Evolutionary conservation across 306 rosid species (phyloP), one percentile per base, ranked within the genome.

Genomic region (Fragaria nilgerrensis): DNA sequence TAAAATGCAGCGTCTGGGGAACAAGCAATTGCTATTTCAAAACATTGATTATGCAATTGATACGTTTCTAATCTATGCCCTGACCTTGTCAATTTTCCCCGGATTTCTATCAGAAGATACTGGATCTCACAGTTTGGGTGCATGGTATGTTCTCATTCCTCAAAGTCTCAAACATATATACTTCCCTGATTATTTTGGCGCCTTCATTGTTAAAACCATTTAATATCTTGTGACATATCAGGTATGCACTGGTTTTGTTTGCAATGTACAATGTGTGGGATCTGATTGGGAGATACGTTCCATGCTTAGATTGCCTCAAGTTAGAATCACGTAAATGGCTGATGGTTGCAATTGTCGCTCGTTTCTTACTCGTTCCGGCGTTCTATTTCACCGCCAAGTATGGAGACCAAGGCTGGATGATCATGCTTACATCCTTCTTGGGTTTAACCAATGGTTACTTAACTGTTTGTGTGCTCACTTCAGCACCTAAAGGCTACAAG

Each of bases 101-200:
- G 98, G 98, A 76, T 94, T 94, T 90, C 78, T 92, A 80, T 90
- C 93, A 41, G 98, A 94, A 81, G 98, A 94, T 74, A 94, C 97
- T 5, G 96, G 97, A 74, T 58, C 82, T 49, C 96, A 94, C 81
- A 81, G 92, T 74, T 78, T 92, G 77, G 97, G 98, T 27, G 36
- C 87, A 14, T 94, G 98, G 98, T 92, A 85, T 58, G 86, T 45
- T 32, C 20, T n/a, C n/a, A n/a, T n/a, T n/a, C n/a, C n/a, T n/a
- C n/a, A n/a, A n/a, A n/a, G n/a, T n/a, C n/a, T 61, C 34, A 45
- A 68, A 32, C 34, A 58, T 55, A 36, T n/a, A n/a, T n/a, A n/a
- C n/a, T n/a, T n/a, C n/a, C 25, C 34, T 75, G 70, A 37, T 37
- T 16, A 66, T 17, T 37, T 36, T 37, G 19, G 2, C 19, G 48